Evolutionary conservation across 768 basidiomycete genomes (phyloP).

Genomic region (Gyrodon lividus): DNA sequence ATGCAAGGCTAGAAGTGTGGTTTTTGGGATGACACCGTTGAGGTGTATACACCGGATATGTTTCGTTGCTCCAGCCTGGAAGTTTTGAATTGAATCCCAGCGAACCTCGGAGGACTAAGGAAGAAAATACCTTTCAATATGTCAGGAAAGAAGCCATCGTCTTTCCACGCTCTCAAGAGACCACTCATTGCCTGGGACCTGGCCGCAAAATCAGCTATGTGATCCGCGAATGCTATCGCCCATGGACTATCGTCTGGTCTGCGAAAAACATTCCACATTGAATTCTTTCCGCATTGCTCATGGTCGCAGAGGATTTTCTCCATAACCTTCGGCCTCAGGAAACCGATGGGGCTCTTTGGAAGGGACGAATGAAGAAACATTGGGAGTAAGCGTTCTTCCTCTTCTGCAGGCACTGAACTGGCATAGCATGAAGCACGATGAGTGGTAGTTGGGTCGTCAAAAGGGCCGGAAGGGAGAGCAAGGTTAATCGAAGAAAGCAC

Average conservation of each 20-base stretch:
- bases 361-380: slow-evolving; percentile 16
- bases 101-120: not conserved
- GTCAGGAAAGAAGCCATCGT: slow-evolving; percentile 16
- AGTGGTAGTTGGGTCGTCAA: slow-evolving; percentile 10
- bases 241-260: slow-evolving; percentile 14
- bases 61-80: slow-evolving; percentile 25
- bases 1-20: slow-evolving; percentile 22
- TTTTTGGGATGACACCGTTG: slow-evolving; percentile 3
- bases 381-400: slow-evolving; percentile 23
- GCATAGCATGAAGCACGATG: slow-evolving; percentile 23
- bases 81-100: not conserved
- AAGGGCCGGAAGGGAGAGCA: slow-evolving; percentile 24
- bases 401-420: not conserved
- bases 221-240: slow-evolving; percentile 22
- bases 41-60: slow-evolving; percentile 25
- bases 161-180: slow-evolving; percentile 17
- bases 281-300: not conserved
- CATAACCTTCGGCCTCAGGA: slow-evolving; percentile 15
- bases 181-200: slow-evolving; percentile 14
- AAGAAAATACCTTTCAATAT: slow-evolving; percentile 17
- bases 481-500: slow-evolving; percentile 28
- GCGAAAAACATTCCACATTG: slow-evolving; percentile 21
- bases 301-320: slow-evolving; percentile 13
- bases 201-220: slow-evolving; percentile 10
- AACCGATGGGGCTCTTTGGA: slow-evolving; percentile 17